phyloP scores from a whole-genome alignment of 768 basidiomycete genomes.

The Chlorophyllum brunneum region DNA sequence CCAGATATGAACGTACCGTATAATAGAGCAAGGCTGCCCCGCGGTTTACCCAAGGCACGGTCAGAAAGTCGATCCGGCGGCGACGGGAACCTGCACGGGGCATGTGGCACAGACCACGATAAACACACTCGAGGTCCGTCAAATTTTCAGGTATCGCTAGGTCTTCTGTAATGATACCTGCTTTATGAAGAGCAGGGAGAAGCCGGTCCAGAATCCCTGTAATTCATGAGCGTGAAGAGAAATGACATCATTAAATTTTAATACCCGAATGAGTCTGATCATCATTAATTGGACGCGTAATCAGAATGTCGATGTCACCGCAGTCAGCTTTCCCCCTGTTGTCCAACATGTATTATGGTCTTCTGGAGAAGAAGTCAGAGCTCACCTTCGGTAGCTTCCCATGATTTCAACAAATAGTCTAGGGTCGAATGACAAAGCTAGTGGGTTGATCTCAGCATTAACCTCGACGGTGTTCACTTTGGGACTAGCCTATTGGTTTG shows the following conservation, averaged over 20 bases:
- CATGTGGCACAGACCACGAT: constrained; percentile 75
- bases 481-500: constrained; percentile 56
- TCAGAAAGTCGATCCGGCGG: constrained; percentile 84
- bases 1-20: constrained; percentile 50
- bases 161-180: constrained; percentile 75
- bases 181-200: constrained; percentile 49
- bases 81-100: constrained; percentile 40
- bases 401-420: constrained; percentile 79
- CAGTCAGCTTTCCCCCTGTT: constrained; percentile 76
- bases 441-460: neutral
- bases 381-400: constrained; percentile 83
- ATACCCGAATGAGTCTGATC: constrained; percentile 72
- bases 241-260: constrained; percentile 12
- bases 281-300: constrained; percentile 71
- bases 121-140: constrained; percentile 67
- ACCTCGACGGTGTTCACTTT: neutral
- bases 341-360: neutral
- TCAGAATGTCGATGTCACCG: constrained; percentile 89
- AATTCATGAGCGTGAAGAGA: constrained; percentile 3
- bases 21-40: constrained; percentile 92
- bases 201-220: constrained; percentile 61
- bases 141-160: constrained; percentile 68
- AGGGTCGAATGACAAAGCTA: constrained; percentile 70
- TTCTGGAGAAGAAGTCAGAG: neutral
- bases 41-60: constrained; percentile 71